Base-by-base conservation (phyloP, 345 rosid species). In the Eutrema japonicum region DNA sequence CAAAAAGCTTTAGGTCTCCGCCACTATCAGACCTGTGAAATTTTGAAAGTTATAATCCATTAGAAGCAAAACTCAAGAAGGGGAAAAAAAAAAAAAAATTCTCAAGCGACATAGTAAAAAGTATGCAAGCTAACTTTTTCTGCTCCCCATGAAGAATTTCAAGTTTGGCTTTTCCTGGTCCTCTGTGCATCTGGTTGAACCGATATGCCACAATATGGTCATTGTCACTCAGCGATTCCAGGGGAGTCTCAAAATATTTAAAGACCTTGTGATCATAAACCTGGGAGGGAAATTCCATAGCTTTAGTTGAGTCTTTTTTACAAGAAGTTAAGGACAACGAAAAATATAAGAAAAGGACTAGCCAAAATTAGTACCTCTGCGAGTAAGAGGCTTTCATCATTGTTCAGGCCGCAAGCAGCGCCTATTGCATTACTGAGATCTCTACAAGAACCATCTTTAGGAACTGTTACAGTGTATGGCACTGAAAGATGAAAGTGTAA, bases 131-230 rank as follows among this genome's bases (percentile, higher is more conserved):
- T 80, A 65, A 94, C 98, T 78, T 85, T 64, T 81, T 86, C 36
- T 71, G 74, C 79, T 82, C 80, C 53, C 83, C 82, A 72, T 86
- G 89, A 66, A 82, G 73, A 46, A 94, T 76, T 83, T 86, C 92
- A 50, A 94, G 78, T 75, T 71, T 94, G 72, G 62, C 83, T 82
- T 85, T 88, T 32, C 95, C 93, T 8, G 71, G 49, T 75, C 72
- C 84, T 71, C 83, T 85, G n/a, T 78, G 84, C 30, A 82, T 61
- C 10, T 62, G 59, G 32, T 76, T 79, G 68, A 91, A 77, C 52
- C 93, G 84, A 74, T 88, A 94, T 33, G 98, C 98, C 63, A 89
- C 98, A 62, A 94, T 77, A 71, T 54, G 85, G 62, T 94, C 98
- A 65, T 81, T 93, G 68, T 89, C 96, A 72, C 52, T 57, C 71